These are phyloP conservation scores for Dictyostelium purpureum DNA, from an alignment of 78 protist genomes.

Conservation along the genomic window DNA sequence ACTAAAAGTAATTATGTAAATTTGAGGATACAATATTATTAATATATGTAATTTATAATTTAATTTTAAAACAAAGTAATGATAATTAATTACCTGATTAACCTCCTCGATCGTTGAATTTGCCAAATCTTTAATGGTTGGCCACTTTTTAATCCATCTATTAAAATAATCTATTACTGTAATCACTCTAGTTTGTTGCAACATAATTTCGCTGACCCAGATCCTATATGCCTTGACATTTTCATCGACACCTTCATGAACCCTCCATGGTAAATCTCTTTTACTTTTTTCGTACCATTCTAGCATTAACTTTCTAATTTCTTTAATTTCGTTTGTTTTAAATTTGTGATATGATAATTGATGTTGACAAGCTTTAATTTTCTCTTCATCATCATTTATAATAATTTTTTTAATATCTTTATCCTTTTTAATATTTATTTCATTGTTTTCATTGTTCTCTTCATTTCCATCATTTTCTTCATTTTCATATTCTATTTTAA, in stretches of 20 bases:
- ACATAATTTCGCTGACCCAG: conserved; percentile 94
- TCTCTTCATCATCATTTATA: neutral
- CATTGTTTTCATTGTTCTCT: neutral
- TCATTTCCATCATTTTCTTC: neutral
- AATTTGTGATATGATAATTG: conserved; percentile 26
- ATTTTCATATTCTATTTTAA: conserved; percentile 2
- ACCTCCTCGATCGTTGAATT: conserved; percentile 52
- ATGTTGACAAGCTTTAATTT: neutral
- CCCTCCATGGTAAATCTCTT: conserved; percentile 83
- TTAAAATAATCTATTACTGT: conserved; percentile 80
- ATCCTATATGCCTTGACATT: conserved; percentile 78
- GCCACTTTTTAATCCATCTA: conserved; percentile 84
- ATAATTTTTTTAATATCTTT: neutral
- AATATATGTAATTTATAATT: neutral
- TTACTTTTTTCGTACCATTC: conserved; percentile 59
- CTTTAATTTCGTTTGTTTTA: neutral
- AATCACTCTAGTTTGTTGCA: conserved; percentile 88
- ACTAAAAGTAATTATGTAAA: no score
- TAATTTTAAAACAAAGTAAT: no score
- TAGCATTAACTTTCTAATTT: conserved; percentile 37
- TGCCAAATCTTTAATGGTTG: conserved; percentile 84
- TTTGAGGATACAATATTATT: conserved; percentile 29
- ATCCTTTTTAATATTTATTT: neutral
- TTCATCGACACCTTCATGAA: neutral
- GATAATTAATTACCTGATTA: no score